Percentiles rank a stretch among this genome's conserved stretches.
Conservation (phyloP, 1,139 yeast genomes). For the Nakaseomyces sp. region DNA sequence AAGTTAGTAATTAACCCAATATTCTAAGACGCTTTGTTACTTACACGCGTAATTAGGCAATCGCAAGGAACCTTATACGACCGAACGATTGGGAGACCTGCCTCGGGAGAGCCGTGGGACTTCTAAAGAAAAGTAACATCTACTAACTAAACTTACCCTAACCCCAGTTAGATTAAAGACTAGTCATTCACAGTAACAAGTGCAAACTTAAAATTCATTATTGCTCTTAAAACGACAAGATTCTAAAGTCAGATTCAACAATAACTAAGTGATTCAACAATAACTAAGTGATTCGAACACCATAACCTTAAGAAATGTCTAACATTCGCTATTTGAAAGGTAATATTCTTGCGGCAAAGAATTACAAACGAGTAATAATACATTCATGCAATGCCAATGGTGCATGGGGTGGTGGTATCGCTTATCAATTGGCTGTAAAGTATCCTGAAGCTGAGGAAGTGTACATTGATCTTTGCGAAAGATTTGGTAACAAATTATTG, state of each 20-base stretch:
- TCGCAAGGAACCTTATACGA: no score
- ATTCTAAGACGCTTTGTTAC: no score
- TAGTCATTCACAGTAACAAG: no score
- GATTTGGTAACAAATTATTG: conserved; percentile 16
- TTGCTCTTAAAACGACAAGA: background rate
- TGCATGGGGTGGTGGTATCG: conserved; percentile 77
- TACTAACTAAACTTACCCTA: no score
- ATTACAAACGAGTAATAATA: conserved; percentile 19
- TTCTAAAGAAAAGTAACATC: no score
- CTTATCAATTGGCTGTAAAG: conserved; percentile 22
- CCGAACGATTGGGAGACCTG: no score
- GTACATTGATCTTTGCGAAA: conserved; percentile 21
- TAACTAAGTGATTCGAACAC: background rate
- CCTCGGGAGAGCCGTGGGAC: no score
- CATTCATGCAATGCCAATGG: conserved; percentile 81
- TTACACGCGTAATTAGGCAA: no score
- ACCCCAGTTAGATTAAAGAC: no score
- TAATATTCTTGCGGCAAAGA: conserved; percentile 12
- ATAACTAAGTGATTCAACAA: background rate
- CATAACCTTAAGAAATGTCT: conserved; percentile 7
- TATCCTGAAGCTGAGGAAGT: conserved; percentile 25
- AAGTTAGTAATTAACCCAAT: no score
- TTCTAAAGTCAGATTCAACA: background rate
- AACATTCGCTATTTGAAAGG: conserved; percentile 20
- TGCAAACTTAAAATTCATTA: no score